Evolutionary conservation across 2,329 filamentous ascomycete species (phyloP), one percentile per base, ranked within the genome.

Genomic region (Macroventuria anomochaeta): DNA sequence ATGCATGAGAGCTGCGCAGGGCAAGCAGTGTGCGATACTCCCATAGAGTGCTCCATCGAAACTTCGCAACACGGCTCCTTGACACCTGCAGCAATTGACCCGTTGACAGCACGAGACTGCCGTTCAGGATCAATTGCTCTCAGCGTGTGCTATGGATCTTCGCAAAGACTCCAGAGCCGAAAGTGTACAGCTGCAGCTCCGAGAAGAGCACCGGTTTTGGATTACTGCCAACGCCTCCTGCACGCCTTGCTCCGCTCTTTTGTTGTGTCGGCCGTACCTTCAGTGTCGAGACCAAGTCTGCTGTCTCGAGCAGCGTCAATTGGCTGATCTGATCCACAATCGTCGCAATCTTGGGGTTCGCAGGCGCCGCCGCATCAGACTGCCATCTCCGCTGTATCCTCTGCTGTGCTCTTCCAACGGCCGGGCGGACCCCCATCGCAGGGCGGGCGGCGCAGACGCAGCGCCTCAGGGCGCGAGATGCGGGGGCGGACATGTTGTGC

Each of bases 291-390:
- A 99, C 95, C 56, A 99, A 83, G 75, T 97, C 95, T 53, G 96
- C 93, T 32, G 95, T 99, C 85, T 99, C 96, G 70, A 99, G 81
- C 54, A 99, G 84, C 37, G 93, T 99, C 85, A 99, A 88, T 85
- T 95, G 88, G 80, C 93, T 96, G 78, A 99, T 99, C 80, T 99
- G 93, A 76, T 99, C 93, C 72, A 99, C 95, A 72, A 99, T 99
- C 55, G 85, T 86, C 67, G 88, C 79, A 70, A 99, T 96, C 85
- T 99, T 99, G 60, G 95, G 92, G 79, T 90, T 96, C 58, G 81
- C 77, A 68, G 84, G 76, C 52, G 75, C 72, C 49, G 82, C 81
- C 43, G 84, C 86, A 69, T 93, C 89, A 59, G 91, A 93, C 78
- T 95, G 90, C 89, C 91, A 93, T 85, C 95, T 87, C 79, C 89